These are phyloP conservation scores for Scortechinia acanthostroma DNA, from an alignment of 2,329 filamentous ascomycete species.

Conservation along the genomic window DNA sequence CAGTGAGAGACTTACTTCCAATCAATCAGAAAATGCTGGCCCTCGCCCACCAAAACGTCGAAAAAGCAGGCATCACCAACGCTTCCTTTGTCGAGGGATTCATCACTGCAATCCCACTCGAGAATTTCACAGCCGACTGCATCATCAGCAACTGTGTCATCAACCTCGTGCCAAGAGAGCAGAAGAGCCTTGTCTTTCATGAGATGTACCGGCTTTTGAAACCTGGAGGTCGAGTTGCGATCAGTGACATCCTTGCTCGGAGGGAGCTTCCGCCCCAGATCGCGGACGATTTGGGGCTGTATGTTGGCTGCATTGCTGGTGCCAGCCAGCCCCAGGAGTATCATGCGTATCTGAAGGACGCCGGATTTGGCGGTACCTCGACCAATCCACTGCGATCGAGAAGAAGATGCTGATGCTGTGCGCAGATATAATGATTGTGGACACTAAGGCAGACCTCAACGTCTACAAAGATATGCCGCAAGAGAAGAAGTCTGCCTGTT, in stretches of 20 bases:
- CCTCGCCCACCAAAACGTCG: conserved; percentile 34
- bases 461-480: conserved; percentile 26
- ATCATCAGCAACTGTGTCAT: conserved; percentile 60
- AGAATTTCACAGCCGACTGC: conserved; percentile 33
- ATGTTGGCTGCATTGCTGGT: conserved; percentile 53
- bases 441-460: conserved; percentile 36
- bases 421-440: conserved; percentile 31
- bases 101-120: conserved; percentile 41
- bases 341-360: conserved; percentile 35
- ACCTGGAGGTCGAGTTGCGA: conserved; percentile 44
- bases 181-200: conserved; percentile 43
- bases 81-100: conserved; percentile 37
- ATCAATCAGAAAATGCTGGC: conserved; percentile 41
- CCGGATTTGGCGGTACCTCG: conserved; percentile 37
- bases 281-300: conserved; percentile 37
- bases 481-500: conserved; percentile 6
- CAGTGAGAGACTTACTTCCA: not conserved
- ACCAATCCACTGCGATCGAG: not conserved
- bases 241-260: conserved; percentile 50
- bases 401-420: conserved; percentile 2
- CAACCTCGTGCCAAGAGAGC: conserved; percentile 42
- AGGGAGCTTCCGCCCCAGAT: conserved; percentile 38
- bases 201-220: conserved; percentile 52
- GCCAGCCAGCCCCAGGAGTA: conserved; percentile 44
- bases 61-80: conserved; percentile 28